These are phyloP conservation scores for Diaporthe nobilis DNA, from an alignment of 2,329 filamentous ascomycete species.

Conservation along the genomic window DNA sequence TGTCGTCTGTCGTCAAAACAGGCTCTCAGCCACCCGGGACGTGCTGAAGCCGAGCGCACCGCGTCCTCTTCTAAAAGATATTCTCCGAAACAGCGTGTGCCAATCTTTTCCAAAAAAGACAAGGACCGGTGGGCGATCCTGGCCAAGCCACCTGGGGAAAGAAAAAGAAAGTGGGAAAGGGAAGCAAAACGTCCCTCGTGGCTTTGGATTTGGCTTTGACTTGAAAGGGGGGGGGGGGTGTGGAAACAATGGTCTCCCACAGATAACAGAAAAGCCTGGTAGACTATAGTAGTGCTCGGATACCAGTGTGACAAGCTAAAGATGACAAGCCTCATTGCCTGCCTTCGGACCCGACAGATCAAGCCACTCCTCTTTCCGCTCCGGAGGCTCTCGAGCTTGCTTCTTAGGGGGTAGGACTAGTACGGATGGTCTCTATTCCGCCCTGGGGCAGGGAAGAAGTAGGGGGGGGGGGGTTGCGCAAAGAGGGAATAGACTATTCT, in stretches of 20 bases:
- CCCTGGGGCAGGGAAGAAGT: not conserved
- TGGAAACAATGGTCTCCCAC: too few species aligned
- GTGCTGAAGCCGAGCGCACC: slow-evolving; percentile 2
- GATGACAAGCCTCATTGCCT: not conserved
- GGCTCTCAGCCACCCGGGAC: slow-evolving; percentile 26
- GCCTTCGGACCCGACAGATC: not conserved
- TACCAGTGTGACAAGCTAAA: not conserved
- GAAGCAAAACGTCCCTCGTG: not conserved
- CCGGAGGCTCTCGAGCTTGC: slow-evolving; percentile 16
- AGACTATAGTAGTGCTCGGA: not conserved
- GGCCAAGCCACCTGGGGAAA: not conserved
- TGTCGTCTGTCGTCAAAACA: slow-evolving; percentile 11
- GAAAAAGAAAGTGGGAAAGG: not conserved
- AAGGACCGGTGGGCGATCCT: not conserved
- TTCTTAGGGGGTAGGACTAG: not conserved
- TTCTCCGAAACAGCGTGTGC: not conserved
- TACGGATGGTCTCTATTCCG: slow-evolving; percentile 6
- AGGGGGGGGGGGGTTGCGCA: not conserved
- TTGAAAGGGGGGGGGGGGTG: not conserved
- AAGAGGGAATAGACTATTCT: slow-evolving; percentile 3
- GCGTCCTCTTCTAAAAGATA: not conserved
- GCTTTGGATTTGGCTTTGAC: not conserved
- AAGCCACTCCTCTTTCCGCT: slow-evolving; percentile 24
- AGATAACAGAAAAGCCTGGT: not conserved
- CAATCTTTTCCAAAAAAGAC: not conserved